Base-by-base conservation (phyloP, 805 yeast species). In the Candida peoriensis region DNA sequence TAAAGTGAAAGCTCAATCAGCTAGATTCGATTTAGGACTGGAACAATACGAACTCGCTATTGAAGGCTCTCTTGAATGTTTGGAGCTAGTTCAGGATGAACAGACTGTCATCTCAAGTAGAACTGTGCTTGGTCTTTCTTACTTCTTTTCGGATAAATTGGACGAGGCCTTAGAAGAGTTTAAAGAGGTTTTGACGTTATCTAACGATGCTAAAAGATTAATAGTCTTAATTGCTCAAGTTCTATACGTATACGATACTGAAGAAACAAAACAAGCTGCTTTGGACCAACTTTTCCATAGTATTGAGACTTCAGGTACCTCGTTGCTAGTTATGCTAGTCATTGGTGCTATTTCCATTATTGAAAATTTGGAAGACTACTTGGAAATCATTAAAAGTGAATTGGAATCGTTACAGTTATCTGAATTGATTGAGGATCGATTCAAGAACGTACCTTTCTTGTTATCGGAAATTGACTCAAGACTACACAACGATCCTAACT, bases 221-320 rank as follows among this genome's bases (percentile, higher is more conserved):
- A 77, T 86, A 12, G 74, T 81, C 6, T 59, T 90, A 20, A 70
- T 86, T 15, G 76, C 93, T 0, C 95, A 88, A 52, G 81, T 89
- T 1, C 64, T 93, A 32, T 82, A 81, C 62, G 85, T 86, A 3
- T 74, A 74, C 37, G 82, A 77, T n/a, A 72, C 77, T 0, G 76
- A 72, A n/a, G 93, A 83, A 5, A 77, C 93, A 1, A 79, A 76
- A 39, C 81, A 78, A 43, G 89, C 88, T 1, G 96, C 97, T 0
- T 52, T 84, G 30, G 96, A 88, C 47, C 95, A 87, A 55, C 59
- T 90, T 28, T 81, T 83, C 46, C 68, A 71, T 17, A 76, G 70
- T 47, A 74, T 88, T 26, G 80, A 73, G 40, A 64, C 61, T 4
- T 57, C 72, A 37, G 96, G 95, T 0, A 66, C 83, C 1, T 76